Evolutionary conservation across 108 stramenopile genomes (phyloP).

Genomic region (Parmales sp.): DNA sequence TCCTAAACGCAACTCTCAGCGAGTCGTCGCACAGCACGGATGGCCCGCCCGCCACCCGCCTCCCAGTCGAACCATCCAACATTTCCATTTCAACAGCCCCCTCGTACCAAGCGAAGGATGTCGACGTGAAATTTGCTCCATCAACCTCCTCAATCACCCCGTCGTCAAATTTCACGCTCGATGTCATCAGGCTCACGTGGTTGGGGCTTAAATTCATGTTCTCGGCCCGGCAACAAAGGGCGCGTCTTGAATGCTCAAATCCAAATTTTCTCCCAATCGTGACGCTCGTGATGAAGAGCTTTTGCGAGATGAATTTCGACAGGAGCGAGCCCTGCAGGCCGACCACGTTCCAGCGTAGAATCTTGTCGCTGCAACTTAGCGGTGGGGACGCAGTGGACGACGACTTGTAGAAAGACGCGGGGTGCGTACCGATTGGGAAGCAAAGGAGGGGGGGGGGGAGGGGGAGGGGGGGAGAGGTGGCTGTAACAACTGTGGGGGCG

Average conservation of each 20-base stretch:
- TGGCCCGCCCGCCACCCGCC: too few species aligned
- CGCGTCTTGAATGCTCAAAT: constrained; percentile 5
- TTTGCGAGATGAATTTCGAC: background rate
- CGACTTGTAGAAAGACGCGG: too few species aligned
- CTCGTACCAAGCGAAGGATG: too few species aligned
- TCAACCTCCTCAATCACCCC: too few species aligned
- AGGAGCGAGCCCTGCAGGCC: constrained; percentile 12
- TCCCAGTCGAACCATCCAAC: too few species aligned
- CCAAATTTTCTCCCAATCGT: constrained; percentile 3
- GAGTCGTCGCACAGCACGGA: too few species aligned
- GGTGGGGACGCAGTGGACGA: background rate
- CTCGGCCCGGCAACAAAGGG: constrained; percentile 15
- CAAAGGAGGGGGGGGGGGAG: background rate
- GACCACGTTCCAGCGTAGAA: background rate
- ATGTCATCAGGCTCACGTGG: too few species aligned
- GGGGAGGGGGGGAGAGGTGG: background rate
- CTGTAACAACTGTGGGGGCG: background rate
- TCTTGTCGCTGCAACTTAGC: constrained; percentile 11
- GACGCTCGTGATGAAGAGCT: background rate
- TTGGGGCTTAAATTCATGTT: too few species aligned
- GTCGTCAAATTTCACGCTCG: too few species aligned
- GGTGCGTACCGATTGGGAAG: background rate
- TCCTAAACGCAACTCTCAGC: too few species aligned
- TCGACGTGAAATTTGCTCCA: too few species aligned
- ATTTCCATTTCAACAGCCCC: too few species aligned